phyloP scores from a whole-genome alignment of 148 eudicot species.

The Camellia lanceoleosa region DNA sequence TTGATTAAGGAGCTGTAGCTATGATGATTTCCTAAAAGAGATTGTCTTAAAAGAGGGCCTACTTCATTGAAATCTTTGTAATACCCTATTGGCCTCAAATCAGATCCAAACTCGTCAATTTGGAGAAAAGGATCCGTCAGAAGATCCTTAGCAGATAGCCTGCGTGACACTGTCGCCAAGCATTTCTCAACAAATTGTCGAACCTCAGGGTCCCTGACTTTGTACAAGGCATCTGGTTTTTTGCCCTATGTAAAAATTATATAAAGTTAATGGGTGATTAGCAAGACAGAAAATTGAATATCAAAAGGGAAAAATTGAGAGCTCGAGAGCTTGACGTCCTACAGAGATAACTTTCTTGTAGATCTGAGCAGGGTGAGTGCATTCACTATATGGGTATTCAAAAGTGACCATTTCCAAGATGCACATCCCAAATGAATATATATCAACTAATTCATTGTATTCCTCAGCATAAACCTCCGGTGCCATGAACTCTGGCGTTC shows the following conservation, averaged over 20 bases:
- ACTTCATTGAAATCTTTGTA: constrained; percentile 31
- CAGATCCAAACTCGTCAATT: constrained; percentile 29
- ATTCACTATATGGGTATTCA: constrained; percentile 54
- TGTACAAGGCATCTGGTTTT: constrained; percentile 49
- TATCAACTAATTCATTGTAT: constrained; percentile 48
- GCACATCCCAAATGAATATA: constrained; percentile 54
- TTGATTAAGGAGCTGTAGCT: constrained; percentile 26
- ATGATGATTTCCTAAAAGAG: constrained; percentile 22
- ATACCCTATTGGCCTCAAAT: constrained; percentile 28
- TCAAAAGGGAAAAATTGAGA: background rate
- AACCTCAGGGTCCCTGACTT: constrained; percentile 53
- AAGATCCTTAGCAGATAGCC: constrained; percentile 53
- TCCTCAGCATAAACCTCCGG: constrained; percentile 51
- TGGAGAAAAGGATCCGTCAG: constrained; percentile 58
- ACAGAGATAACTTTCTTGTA: constrained; percentile 55
- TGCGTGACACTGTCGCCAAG: constrained; percentile 45
- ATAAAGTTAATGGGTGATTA: background rate
- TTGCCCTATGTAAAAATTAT: constrained; percentile 38
- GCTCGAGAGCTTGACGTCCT: constrained; percentile 5
- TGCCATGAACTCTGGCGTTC: constrained; percentile 58
- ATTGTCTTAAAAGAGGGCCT: constrained; percentile 29
- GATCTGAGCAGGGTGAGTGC: constrained; percentile 50
- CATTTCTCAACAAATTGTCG: constrained; percentile 59
- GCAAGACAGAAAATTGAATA: background rate
- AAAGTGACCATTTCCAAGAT: constrained; percentile 51